Conservation (phyloP, 2,329 filamentous ascomycete species). For the Cladophialophora carrionii region DNA sequence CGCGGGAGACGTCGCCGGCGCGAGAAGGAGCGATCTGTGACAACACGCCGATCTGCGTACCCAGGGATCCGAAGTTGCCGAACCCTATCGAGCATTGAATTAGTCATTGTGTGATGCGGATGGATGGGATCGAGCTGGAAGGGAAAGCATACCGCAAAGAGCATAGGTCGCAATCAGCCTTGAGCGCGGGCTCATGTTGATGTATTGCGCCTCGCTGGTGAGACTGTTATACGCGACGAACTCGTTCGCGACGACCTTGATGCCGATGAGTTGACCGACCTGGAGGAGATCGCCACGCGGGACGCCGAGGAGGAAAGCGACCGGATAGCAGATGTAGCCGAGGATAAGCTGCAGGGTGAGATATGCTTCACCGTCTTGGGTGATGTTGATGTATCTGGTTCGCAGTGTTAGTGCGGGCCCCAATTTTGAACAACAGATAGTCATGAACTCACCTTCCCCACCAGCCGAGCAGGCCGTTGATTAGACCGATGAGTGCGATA, state of each 20-base stretch:
- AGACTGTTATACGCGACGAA: slow-evolving; percentile 72
- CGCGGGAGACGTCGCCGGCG: slow-evolving; percentile 71
- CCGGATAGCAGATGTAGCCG: slow-evolving; percentile 75
- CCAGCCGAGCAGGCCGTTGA: slow-evolving; percentile 80
- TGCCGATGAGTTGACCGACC: slow-evolving; percentile 77
- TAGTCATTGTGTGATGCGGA: background rate
- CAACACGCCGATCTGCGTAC: slow-evolving; percentile 87
- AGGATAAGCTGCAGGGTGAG: slow-evolving; percentile 75
- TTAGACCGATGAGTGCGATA: slow-evolving; percentile 72
- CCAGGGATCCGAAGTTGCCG: slow-evolving; percentile 84
- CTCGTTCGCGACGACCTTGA: slow-evolving; percentile 86
- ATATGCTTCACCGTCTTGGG: slow-evolving; percentile 56
- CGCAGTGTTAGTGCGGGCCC: background rate
- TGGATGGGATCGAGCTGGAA: background rate
- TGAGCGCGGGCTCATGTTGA: slow-evolving; percentile 67
- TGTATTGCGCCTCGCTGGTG: slow-evolving; percentile 57
- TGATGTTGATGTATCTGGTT: slow-evolving; percentile 70
- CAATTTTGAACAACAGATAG: background rate
- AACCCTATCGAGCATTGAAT: slow-evolving; percentile 54
- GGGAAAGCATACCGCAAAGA: slow-evolving; percentile 61
- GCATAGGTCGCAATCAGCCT: slow-evolving; percentile 83
- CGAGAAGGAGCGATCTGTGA: slow-evolving; percentile 76
- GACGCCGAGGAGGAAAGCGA: slow-evolving; percentile 81
- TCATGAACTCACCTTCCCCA: slow-evolving; percentile 77
- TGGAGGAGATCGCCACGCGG: slow-evolving; percentile 69